Conservation (phyloP, 208 protist species). For the Wallacemonas sp. region DNA sequence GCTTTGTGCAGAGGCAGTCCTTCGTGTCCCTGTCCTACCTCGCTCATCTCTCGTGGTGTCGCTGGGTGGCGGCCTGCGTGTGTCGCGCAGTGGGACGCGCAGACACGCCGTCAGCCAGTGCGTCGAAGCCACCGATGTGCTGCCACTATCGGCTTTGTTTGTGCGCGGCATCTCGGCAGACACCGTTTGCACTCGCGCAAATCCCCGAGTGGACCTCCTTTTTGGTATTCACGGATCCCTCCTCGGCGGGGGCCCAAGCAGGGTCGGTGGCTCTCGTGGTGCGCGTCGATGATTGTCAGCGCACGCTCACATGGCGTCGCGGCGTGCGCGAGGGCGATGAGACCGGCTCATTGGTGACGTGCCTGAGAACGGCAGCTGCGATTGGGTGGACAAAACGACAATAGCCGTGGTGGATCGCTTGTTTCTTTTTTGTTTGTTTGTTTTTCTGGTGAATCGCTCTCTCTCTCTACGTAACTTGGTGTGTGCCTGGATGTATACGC, state of each 20-base stretch:
- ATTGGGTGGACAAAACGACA: no score
- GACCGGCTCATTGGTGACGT: neutral
- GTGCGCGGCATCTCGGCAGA: neutral
- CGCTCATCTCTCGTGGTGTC: constrained; percentile 41
- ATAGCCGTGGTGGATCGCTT: no score
- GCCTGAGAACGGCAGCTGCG: no score
- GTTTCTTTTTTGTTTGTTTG: no score
- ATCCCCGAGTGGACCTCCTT: constrained; percentile 32
- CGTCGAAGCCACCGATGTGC: neutral
- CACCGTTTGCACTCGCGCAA: constrained; percentile 18
- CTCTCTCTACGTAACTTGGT: no score
- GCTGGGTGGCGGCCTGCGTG: constrained; percentile 20
- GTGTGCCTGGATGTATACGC: no score
- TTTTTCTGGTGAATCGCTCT: no score
- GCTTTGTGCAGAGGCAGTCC: constrained; percentile 34
- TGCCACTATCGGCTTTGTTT: constrained; percentile 9
- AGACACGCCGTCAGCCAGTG: no score
- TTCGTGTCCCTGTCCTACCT: constrained; percentile 35
- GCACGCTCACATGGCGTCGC: neutral
- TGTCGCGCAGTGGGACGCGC: neutral
- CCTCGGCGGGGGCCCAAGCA: neutral
- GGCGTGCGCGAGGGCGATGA: neutral
- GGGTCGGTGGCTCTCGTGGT: neutral
- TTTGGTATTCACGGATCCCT: constrained; percentile 9
- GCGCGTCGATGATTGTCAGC: constrained; percentile 5